Base-by-base conservation (phyloP, 2,329 filamentous ascomycete genomes). In the Ceratocystis colombiana region DNA sequence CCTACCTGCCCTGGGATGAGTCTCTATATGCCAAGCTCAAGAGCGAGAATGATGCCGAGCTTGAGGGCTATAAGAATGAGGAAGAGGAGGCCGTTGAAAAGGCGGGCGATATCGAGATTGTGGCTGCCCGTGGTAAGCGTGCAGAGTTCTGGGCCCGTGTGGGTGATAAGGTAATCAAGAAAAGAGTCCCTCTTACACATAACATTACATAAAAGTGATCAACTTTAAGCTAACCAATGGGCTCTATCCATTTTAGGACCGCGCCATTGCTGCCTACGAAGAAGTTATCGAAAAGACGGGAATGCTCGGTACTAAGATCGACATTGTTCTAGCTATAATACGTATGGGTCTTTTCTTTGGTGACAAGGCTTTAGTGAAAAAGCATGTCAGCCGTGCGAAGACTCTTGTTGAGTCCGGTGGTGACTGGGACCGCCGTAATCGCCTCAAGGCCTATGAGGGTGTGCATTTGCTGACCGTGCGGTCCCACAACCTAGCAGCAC, bases 371-470 rank as follows among this genome's bases (percentile, higher is more conserved):
- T 84, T 94, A 66, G 92, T 96, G 62, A 95, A 96, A 84, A 96
- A 95, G 82, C 89, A 90, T 68, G 84, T 97, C 61, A 91, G 96
- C 73, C 87, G 93, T 55, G 92, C 92, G 71, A 90, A 89, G 78
- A 83, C 88, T 2, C 82, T 99, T 63, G 92, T 99, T 44, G 94
- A 99, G 74, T 88, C 88, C 70, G 94, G 94, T 71, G 94, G 94
- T 76, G 94, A 99, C 77, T 99, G 94, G 94, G 94, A 99, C 76
- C 89, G 94, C 70, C 88, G 94, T 75, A 99, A 99, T 80, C 88
- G 94, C 68, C 85, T 99, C 73, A 99, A 99, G 87, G 94, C 94
- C 71, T 99, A 99, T 82, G 91, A 96, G 75, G 94, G 94, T 69
- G 82, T 99, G 66, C 88, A 97, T 75, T 84, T 96, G 67, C 86